Conservation (phyloP, 1,284 basidiomycete species). For the Melampsora americana region DNA sequence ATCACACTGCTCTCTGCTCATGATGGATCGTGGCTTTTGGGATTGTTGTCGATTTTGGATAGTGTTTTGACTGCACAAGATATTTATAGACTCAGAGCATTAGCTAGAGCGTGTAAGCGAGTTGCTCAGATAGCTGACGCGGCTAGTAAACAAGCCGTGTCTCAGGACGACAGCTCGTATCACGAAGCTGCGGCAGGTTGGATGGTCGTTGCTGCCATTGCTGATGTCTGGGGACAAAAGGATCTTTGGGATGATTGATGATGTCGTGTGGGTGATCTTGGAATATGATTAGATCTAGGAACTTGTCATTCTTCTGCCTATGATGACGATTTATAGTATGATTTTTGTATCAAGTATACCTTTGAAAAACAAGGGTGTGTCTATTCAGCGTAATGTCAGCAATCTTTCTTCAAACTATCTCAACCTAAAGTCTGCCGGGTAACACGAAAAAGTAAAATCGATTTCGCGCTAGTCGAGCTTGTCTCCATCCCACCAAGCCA, state of each 20-base stretch:
- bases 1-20: conserved; percentile 12
- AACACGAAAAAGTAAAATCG: no score
- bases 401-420: no score
- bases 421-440: no score
- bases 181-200: conserved; percentile 13
- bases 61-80: conserved; percentile 17
- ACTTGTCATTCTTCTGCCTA: no score
- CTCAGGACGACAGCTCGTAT: not conserved
- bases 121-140: conserved; percentile 13
- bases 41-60: conserved; percentile 20
- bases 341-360: no score
- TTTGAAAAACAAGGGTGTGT: no score
- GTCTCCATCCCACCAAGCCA: no score
- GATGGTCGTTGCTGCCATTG: conserved; percentile 27
- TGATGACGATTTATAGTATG: no score
- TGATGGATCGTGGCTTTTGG: conserved; percentile 31
- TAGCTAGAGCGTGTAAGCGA: conserved; percentile 30
- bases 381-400: no score
- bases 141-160: not conserved
- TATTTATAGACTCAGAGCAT: conserved; percentile 18
- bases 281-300: no score
- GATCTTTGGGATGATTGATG: conserved; percentile 29
- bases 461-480: no score
- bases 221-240: conserved; percentile 38
- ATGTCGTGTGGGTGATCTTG: not conserved